These are phyloP conservation scores for Nannizziopsis arthrosporioides DNA, from an alignment of 2,329 filamentous ascomycete species.

Conservation along the genomic window DNA sequence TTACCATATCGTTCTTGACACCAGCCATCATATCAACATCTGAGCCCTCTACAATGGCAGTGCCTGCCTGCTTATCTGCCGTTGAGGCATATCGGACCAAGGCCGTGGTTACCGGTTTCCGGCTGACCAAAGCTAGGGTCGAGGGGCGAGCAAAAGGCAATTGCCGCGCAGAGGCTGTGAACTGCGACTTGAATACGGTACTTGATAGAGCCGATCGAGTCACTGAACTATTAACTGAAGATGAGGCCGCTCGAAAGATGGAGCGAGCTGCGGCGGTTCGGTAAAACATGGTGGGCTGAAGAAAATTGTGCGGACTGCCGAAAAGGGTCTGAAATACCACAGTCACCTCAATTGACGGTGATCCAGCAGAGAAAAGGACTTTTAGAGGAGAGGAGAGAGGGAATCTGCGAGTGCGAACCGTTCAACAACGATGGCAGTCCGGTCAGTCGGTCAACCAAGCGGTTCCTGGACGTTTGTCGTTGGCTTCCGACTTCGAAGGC, in stretches of 20 bases:
- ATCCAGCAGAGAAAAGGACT: background rate
- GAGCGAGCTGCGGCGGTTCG: conserved; percentile 37
- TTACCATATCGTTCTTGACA: conserved; percentile 48
- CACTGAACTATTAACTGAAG: conserved; percentile 34
- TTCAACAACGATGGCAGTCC: background rate
- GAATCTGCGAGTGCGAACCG: background rate
- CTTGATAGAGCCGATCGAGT: conserved; percentile 32
- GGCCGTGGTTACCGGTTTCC: conserved; percentile 37
- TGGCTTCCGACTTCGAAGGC: background rate
- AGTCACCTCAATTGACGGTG: too few species aligned
- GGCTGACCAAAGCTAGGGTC: conserved; percentile 33
- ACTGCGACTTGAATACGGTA: conserved; percentile 34
- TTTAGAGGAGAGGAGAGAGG: conserved; percentile 7
- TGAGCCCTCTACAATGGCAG: conserved; percentile 44
- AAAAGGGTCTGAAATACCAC: too few species aligned
- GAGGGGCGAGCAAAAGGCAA: conserved; percentile 27
- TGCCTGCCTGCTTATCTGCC: conserved; percentile 47
- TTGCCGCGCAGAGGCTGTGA: conserved; percentile 33
- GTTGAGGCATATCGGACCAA: conserved; percentile 39
- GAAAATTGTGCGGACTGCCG: conserved; percentile 10
- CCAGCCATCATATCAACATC: conserved; percentile 42
- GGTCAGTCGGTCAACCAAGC: background rate
- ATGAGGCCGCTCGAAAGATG: conserved; percentile 31
- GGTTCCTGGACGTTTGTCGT: background rate
- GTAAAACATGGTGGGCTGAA: conserved; percentile 34